Evolutionary conservation across 2,329 filamentous ascomycete species (phyloP).

Genomic region (Fusarium buharicum): DNA sequence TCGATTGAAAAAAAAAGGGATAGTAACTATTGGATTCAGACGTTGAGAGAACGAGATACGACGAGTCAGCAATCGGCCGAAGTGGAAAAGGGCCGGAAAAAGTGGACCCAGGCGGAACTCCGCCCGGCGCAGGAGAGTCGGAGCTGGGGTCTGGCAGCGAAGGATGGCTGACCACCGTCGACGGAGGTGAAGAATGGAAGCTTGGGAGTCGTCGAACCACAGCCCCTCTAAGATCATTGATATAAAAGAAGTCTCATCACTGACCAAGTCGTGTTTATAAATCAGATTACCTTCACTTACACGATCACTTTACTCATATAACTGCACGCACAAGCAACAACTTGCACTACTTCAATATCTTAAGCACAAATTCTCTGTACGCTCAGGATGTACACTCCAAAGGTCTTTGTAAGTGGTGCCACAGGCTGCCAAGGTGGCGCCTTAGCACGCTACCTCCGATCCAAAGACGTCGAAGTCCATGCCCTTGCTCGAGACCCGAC

Average conservation of each 20-base stretch:
- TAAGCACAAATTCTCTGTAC: background rate
- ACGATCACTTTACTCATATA: background rate
- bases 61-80: background rate
- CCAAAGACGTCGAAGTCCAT: conserved; percentile 47
- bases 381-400: conserved; percentile 47
- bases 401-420: conserved; percentile 53
- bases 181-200: background rate
- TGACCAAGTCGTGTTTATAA: background rate
- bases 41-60: conserved; percentile 4
- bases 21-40: background rate
- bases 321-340: background rate
- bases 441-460: conserved; percentile 50
- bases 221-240: background rate
- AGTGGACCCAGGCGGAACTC: conserved; percentile 46
- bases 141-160: conserved; percentile 1
- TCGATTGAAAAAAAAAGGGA: background rate
- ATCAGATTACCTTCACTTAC: background rate
- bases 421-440: conserved; percentile 55
- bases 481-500: conserved; percentile 49
- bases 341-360: background rate
- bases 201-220: no score
- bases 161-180: conserved; percentile 22
- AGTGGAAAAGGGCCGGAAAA: conserved; percentile 29
- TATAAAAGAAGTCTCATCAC: background rate
- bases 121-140: conserved; percentile 28